Evolutionary conservation across 805 yeast species (phyloP), one percentile per base, ranked within the genome.

Genomic region (Lipomyces yamanashiensis): DNA sequence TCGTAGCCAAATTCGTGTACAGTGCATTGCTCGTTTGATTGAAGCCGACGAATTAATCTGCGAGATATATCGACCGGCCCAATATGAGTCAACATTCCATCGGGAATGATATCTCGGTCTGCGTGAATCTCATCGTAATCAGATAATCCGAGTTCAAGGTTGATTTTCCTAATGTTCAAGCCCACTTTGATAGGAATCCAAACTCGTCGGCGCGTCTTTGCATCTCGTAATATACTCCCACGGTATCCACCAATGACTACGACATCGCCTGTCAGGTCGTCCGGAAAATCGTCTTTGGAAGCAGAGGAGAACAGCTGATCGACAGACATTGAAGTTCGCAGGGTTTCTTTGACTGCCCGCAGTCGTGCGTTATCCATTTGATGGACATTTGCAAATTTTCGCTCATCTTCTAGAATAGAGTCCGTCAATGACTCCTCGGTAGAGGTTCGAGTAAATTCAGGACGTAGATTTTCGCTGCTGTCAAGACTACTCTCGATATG

Each of bases 161-260:
- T 85, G 64, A 88, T 83, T 71, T 86, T 88, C 21, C 87, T 79
- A 36, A 91, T 78, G 69, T 89, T 87, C 57, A 92, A 81, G 0
- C 97, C 96, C 0, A 93, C 97, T 70, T 89, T 88, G 28, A 82
- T 74, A 0, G 98, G 97, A 47, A 92, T 84, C 98, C 98, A 92
- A 1, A 89, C 83, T 58, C 93, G 78, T 64, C 86, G 84, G 13
- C 80, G 75, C 0, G 96, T 87, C 12, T 77, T 77, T 0, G 84
- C 72, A 71, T 90, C 95, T 50, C 93, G 74, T 58, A 92, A 76
- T 5, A 88, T 83, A 51, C 91, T 85, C 1, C 98, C 98, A 70
- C 98, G 80, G 75, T 89, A 92, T 0, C 98, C 98, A 5, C 97
- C 97, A 74, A 92, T 63, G 1, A 92, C 79, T 1, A 92, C 84